Evolutionary conservation across 345 rosid genomes (phyloP), one percentile per base, ranked within the genome.

Genomic region (Murraya koenigii): DNA sequence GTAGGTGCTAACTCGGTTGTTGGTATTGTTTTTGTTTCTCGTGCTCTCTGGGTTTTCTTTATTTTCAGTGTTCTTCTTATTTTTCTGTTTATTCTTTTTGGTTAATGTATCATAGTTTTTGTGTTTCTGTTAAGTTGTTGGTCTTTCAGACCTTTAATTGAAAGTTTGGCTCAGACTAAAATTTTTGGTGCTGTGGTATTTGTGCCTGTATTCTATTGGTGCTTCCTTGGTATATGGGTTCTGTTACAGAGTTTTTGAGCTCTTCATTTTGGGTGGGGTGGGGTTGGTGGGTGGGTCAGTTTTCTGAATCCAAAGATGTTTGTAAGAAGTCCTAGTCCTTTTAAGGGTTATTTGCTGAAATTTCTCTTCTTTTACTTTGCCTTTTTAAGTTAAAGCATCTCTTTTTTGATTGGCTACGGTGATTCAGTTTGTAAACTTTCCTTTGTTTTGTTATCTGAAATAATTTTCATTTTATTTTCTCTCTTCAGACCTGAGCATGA

Each of bases 401-500:
- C 72, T 69, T 49, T 36, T 78, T 75, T 69, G 61, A 82, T 80
- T 85, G 86, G 82, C 74, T 36, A 19, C 69, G 79, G 59, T 61
- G 70, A 58, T 74, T 65, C 80, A 23, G 62, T 20, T 20, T 52
- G 56, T 4, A 52, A 15, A 52, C 56, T 52, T n/a, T 38, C 66
- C 76, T 41, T 62, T 78, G 49, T 74, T 71, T 52, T 72, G 30
- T 71, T 71, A 77, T 65, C 62, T 76, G 33, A 67, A 67, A 39
- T 8, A 66, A 70, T 39, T 83, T 55, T 39, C 38, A 30, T 56
- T 6, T 49, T 49, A 15, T 76, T 58, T 70, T 63, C 2, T 33
- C 9, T 76, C 82, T 78, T 66, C 83, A 92, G 97, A 91, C 70
- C 69, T 87, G 85, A 87, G 73, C 79, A 85, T 86, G 97, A 86